Conservation (phyloP, 1,284 basidiomycete species). For the Termitomyces sp. region DNA sequence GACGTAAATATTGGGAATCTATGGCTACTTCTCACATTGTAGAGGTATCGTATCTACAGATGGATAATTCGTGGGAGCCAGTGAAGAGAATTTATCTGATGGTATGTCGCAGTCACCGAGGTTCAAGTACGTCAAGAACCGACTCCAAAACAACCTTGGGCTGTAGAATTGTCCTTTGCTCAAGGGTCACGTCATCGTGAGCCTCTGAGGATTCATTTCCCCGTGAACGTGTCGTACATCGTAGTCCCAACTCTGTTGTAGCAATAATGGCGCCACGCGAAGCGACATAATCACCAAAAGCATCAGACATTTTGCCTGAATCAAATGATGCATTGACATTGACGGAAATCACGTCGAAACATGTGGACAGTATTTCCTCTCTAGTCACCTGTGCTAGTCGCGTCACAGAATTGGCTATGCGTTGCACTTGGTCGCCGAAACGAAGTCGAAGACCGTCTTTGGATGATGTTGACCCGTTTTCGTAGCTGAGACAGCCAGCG, state of each 20-base stretch:
- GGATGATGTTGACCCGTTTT: constrained; percentile 30
- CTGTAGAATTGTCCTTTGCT: constrained; percentile 54
- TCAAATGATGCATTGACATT: constrained; percentile 49
- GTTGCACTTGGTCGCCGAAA: constrained; percentile 53
- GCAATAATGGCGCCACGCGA: constrained; percentile 50
- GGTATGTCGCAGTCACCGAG: constrained; percentile 18
- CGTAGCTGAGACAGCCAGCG: constrained; percentile 46
- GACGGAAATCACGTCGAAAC: constrained; percentile 60
- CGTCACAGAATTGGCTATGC: constrained; percentile 58
- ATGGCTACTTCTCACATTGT: background rate
- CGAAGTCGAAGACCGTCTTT: constrained; percentile 42
- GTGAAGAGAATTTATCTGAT: background rate
- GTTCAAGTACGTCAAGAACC: constrained; percentile 54
- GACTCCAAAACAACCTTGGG: constrained; percentile 72
- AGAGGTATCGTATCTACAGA: background rate
- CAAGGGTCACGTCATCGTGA: constrained; percentile 40
- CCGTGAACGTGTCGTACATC: constrained; percentile 53
- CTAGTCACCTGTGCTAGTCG: constrained; percentile 54
- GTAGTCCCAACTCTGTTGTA: constrained; percentile 65
- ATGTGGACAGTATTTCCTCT: constrained; percentile 69
- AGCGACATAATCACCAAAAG: constrained; percentile 56
- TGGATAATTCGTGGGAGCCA: background rate
- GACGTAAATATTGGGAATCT: background rate
- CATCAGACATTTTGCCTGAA: constrained; percentile 53
- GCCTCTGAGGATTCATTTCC: constrained; percentile 17